A percentile compares a stretch with the other conserved stretches of the same genome.
Conservation (phyloP, 805 yeast species). For the Nakazawaea molendinolei region DNA sequence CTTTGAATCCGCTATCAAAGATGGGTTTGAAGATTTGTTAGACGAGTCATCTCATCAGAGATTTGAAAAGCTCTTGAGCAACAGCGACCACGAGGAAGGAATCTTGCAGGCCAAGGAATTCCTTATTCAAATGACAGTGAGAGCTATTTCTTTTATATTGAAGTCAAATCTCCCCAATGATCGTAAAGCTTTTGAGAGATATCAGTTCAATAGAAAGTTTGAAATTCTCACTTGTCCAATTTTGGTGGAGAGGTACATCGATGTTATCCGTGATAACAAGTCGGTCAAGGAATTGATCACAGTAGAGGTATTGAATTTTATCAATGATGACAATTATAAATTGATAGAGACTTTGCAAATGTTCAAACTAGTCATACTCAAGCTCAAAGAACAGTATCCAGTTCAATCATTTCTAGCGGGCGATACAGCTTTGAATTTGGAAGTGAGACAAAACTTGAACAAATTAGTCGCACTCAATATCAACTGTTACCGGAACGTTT, state of each 20-base stretch:
- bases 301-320: background rate
- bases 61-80: background rate
- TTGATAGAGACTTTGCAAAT: slow-evolving; percentile 4
- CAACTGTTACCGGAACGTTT: background rate
- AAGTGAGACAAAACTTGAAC: background rate
- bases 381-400: background rate
- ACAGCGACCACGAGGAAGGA: background rate
- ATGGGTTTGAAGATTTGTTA: slow-evolving; percentile 5
- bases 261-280: background rate
- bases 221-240: background rate
- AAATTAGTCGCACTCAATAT: background rate
- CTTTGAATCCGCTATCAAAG: background rate
- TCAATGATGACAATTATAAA: background rate
- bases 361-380: slow-evolving; percentile 3
- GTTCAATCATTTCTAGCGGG: too few relatives aligned
- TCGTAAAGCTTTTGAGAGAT: slow-evolving; percentile 3
- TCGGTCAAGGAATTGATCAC: background rate
- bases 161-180: slow-evolving; percentile 1
- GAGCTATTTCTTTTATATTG: background rate
- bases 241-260: slow-evolving; percentile 1
- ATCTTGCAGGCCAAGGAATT: background rate
- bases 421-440: too few relatives aligned
- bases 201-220: slow-evolving; percentile 7
- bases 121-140: background rate
- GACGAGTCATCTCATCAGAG: background rate